A percentile compares a stretch with the other conserved stretches of the same genome.
phyloP scores from a whole-genome alignment of 805 yeast genomes.

The Candida rishiriensis region DNA sequence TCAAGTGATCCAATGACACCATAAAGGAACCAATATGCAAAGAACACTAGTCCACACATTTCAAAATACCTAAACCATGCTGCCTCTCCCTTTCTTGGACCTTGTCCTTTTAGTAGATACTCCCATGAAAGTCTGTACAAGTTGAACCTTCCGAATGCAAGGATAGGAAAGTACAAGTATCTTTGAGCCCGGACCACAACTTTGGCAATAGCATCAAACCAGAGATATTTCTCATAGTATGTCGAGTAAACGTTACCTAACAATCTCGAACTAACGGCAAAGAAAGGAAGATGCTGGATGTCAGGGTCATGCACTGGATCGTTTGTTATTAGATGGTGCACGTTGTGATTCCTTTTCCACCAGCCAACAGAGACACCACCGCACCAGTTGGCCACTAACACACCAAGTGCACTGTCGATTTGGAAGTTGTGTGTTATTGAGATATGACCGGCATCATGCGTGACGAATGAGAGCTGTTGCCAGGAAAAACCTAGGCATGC shows the following conservation, averaged over 20 bases:
- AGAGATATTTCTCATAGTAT: slow-evolving; percentile 62
- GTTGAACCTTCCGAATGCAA: slow-evolving; percentile 82
- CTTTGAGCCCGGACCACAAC: slow-evolving; percentile 59
- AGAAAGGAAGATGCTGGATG: slow-evolving; percentile 88
- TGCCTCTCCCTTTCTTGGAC: slow-evolving; percentile 77
- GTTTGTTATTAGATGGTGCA: slow-evolving; percentile 88
- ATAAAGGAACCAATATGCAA: slow-evolving; percentile 81
- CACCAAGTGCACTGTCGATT: slow-evolving; percentile 69
- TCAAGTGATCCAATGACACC: slow-evolving; percentile 50
- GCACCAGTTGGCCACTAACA: slow-evolving; percentile 65
- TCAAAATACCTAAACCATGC: slow-evolving; percentile 86
- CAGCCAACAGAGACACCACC: slow-evolving; percentile 92
- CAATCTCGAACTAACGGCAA: slow-evolving; percentile 74
- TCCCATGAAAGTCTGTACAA: slow-evolving; percentile 78
- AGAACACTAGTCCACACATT: slow-evolving; percentile 60
- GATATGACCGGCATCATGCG: slow-evolving; percentile 87
- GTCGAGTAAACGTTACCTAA: slow-evolving; percentile 73
- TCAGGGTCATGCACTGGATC: slow-evolving; percentile 95
- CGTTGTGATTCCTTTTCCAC: slow-evolving; percentile 94
- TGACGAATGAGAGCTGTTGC: slow-evolving; percentile 88
- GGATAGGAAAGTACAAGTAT: slow-evolving; percentile 69
- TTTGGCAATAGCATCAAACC: slow-evolving; percentile 65
- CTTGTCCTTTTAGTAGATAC: slow-evolving; percentile 67
- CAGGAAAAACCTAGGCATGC: slow-evolving; percentile 67
- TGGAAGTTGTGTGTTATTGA: slow-evolving; percentile 78